A percentile compares a stretch with the other conserved stretches of the same genome.
These are phyloP conservation scores for Boletus rubropictus DNA, from an alignment of 768 basidiomycete species.

Conservation along the genomic window DNA sequence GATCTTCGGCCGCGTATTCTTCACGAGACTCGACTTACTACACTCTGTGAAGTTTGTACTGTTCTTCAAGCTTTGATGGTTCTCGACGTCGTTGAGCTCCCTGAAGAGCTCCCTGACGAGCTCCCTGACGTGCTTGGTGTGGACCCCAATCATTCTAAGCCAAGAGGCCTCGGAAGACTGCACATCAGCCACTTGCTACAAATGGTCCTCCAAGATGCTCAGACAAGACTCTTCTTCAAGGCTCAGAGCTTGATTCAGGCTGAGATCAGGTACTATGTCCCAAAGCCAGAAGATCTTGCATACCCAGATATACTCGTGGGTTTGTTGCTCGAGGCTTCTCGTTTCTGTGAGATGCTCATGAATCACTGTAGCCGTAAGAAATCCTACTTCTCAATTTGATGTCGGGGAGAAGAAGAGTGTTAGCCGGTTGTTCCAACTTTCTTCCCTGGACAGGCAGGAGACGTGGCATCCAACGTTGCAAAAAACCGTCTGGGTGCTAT, in stretches of 20 bases:
- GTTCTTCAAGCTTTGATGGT: constrained; percentile 96
- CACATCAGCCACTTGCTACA: constrained; percentile 78
- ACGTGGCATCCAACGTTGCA: constrained; percentile 90
- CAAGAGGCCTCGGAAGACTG: constrained; percentile 48
- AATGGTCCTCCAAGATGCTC: constrained; percentile 93
- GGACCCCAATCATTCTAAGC: constrained; percentile 34
- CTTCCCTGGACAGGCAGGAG: constrained; percentile 67
- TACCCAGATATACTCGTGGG: constrained; percentile 81
- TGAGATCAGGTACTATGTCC: constrained; percentile 79
- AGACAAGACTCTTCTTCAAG: constrained; percentile 93
- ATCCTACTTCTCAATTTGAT: constrained; percentile 39
- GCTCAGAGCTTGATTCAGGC: constrained; percentile 87
- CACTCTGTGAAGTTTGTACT: constrained; percentile 92
- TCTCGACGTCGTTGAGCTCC: constrained; percentile 56
- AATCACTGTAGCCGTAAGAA: constrained; percentile 38
- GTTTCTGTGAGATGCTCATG: constrained; percentile 4
- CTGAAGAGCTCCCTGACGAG: constrained; percentile 26
- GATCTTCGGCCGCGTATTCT: constrained; percentile 93
- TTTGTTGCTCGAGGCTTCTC: constrained; percentile 30
- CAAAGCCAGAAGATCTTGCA: constrained; percentile 72
- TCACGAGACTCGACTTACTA: constrained; percentile 82
- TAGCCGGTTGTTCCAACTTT: constrained; percentile 63
- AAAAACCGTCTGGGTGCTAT: constrained; percentile 88
- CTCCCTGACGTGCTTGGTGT: constrained; percentile 32
- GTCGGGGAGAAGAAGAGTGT: constrained; percentile 64